phyloP scores from a whole-genome alignment of 148 eudicot species.

The Camellia lanceoleosa region DNA sequence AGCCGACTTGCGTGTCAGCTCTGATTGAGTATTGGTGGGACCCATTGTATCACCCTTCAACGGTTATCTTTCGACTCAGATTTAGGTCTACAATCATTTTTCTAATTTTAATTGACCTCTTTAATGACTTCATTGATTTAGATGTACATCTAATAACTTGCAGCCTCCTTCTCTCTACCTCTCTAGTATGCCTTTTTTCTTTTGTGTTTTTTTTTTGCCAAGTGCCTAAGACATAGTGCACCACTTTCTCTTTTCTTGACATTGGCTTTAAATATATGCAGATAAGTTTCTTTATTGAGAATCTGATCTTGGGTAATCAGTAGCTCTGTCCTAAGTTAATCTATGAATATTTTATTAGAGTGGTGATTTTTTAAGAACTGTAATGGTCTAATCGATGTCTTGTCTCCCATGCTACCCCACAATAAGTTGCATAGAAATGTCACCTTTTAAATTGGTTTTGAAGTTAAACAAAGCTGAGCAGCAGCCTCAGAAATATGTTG shows the following conservation, averaged over 20 bases:
- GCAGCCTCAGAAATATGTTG: not conserved
- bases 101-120: not conserved
- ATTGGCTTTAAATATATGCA: not conserved
- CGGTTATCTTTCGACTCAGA: too few relatives aligned
- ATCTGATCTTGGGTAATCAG: constrained; percentile 2
- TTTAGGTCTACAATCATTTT: too few relatives aligned
- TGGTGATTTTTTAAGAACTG: not conserved
- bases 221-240: not conserved
- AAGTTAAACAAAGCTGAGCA: not conserved
- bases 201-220: not conserved
- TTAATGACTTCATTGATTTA: not conserved
- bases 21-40: too few relatives aligned
- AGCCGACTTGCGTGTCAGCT: too few relatives aligned
- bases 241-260: not conserved
- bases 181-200: too few relatives aligned
- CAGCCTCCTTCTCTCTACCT: not conserved
- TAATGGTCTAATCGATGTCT: not conserved
- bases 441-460: not conserved
- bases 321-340: not conserved
- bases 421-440: not conserved
- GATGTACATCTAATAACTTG: not conserved
- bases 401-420: not conserved
- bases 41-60: too few relatives aligned
- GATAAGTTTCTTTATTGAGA: constrained; percentile 13
- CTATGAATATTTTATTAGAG: not conserved